These are phyloP conservation scores for Mitragyna speciosa DNA, from an alignment of 257 asterid species.

Conservation along the genomic window DNA sequence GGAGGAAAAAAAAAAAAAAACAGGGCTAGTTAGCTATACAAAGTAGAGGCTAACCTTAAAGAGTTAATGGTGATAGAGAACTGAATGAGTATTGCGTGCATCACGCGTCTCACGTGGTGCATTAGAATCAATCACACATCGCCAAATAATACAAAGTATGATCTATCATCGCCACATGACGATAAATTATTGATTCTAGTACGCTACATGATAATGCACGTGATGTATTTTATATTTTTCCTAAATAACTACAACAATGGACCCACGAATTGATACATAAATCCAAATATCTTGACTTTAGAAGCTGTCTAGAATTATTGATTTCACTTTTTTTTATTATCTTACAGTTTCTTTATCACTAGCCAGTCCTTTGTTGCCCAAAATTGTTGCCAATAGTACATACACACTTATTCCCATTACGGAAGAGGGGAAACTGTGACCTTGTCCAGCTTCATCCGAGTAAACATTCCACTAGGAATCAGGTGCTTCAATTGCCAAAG, in stretches of 20 bases:
- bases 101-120: too few species aligned
- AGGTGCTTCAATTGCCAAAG: neutral
- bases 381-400: neutral
- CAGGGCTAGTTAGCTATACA: too few species aligned
- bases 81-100: too few species aligned
- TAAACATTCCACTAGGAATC: neutral
- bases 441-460: neutral
- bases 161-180: too few species aligned
- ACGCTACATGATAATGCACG: too few species aligned
- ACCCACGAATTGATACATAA: neutral
- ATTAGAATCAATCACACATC: too few species aligned
- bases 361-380: conserved; percentile 3
- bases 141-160: too few species aligned
- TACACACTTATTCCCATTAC: neutral
- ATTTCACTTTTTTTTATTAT: neutral
- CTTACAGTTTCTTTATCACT: neutral
- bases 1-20: too few species aligned
- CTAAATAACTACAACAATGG: too few species aligned
- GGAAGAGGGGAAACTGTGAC: neutral
- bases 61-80: neutral
- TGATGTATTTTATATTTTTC: too few species aligned
- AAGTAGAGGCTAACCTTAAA: neutral
- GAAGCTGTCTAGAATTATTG: neutral
- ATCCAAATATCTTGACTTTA: neutral
- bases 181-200: too few species aligned